A percentile compares a stretch with the other conserved stretches of the same genome.
phyloP scores from a whole-genome alignment of 139 green algal genomes.

The Closterium sp. region DNA sequence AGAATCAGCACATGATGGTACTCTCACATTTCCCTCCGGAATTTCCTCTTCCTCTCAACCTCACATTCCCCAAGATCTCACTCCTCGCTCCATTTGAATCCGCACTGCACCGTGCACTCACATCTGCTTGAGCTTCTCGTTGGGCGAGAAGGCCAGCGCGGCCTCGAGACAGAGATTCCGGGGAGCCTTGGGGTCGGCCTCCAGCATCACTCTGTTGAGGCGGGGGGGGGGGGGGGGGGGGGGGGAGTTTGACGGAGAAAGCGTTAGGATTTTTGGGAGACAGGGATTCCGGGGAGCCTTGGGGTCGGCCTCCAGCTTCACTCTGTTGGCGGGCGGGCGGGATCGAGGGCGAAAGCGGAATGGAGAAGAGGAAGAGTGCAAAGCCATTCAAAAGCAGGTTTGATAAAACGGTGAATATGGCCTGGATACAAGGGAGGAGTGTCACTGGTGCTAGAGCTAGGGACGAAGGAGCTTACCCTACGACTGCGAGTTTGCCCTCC shows the following conservation, averaged over 20 bases:
- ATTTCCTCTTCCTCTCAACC: not conserved
- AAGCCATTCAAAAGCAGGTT: not conserved
- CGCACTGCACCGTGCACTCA: not conserved
- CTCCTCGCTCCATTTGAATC: not conserved
- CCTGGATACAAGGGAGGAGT: too few species aligned
- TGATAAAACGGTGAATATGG: not conserved
- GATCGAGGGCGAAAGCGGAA: not conserved
- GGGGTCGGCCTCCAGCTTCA: not conserved
- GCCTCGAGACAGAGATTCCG: not conserved
- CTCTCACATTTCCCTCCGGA: not conserved
- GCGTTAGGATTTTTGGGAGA: not conserved
- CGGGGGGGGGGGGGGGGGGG: too few species aligned
- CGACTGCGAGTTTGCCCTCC: constrained; percentile 4
- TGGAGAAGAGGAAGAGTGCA: too few species aligned
- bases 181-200: not conserved
- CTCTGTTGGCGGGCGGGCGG: not conserved
- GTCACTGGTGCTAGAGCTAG: not conserved
- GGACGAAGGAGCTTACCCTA: not conserved
- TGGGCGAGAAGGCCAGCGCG: not conserved
- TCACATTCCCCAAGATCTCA: not conserved
- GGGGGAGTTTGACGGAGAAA: too few species aligned
- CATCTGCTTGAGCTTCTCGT: not conserved
- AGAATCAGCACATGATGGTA: not conserved
- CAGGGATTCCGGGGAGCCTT: not conserved
- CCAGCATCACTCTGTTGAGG: not conserved